Evolutionary conservation across 371 early-diverging fungal species (phyloP), one percentile per base, ranked within the genome.

Genomic region (Rhizopus delemar): DNA sequence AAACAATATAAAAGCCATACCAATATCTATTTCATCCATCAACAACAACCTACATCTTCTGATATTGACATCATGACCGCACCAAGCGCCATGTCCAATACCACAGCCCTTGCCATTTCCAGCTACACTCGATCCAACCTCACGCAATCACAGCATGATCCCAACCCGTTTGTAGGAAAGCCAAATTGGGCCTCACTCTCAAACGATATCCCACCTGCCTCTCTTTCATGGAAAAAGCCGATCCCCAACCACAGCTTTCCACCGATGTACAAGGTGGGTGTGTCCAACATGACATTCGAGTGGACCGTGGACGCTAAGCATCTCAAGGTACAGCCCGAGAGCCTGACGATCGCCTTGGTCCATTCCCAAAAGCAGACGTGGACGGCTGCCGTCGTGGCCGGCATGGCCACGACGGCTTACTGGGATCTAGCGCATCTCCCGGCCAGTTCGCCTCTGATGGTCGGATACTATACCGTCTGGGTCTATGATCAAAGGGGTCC

Each of bases 401-500:
- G 79, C 1, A 65, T 72, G 29, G 79, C 79, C 15, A 74, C 79
- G 0, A 68, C 68, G 1, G 79, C 76, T n/a, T 45, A 66, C 29
- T 79, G 79, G 79, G 66, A 75, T 16, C 50, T 79, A 7, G 76
- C 76, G 3, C 59, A 62, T 33, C 49, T 73, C 2, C 67, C 64
- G 2, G 64, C 68, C 3, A 58, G 65, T 4, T 62, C 59, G 12
- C 79, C 79, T 7, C 51, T 79, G 39, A 72, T 75, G 73, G 75
- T 74, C n/a, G 79, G 76, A 4, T 79, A 68, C 29, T 79, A 74
- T 53, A 79, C 79, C 1, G 74, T 79, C 0, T 68, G 66, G 63
- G 70, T 79, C 1, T 74, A 75, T 49, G 79, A 79, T 58, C 79
- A 79, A 36, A 66, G 79, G 53, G 79, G 79, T 0, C 74, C 74